Base-by-base conservation (phyloP, 2,329 filamentous ascomycete genomes). In the Amauroascus verrucosus region DNA sequence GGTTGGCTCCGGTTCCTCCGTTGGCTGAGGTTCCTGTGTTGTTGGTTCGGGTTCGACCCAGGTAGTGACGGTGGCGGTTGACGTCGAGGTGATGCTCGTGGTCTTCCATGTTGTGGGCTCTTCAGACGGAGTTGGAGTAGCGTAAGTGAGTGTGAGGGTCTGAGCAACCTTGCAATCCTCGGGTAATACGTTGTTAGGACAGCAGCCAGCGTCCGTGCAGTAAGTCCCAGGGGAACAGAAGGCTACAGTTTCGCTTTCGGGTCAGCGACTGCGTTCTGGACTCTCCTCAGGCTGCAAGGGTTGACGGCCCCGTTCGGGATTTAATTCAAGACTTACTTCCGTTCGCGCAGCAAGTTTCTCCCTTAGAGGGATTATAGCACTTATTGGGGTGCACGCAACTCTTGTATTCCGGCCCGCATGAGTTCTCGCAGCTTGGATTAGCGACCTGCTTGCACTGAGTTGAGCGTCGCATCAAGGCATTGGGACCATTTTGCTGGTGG, bases 291-390 rank as follows among this genome's bases (percentile, higher is more conserved):
- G n/a, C n/a, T n/a, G n/a, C n/a, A n/a, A n/a, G n/a, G n/a, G n/a
- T n/a, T n/a, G n/a, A n/a, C n/a, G n/a, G n/a, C n/a, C n/a, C n/a
- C n/a, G n/a, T n/a, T n/a, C n/a, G n/a, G n/a, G n/a, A n/a, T n/a
- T n/a, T n/a, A n/a, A n/a, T n/a, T n/a, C n/a, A 38, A 46, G 1
- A 53, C 54, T 48, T 38, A 56, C 54, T 53, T 53, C 54, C 54
- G 28, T 56, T 50, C 32, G 30, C 33, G 35, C 54, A 56, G 50
- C 54, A 56, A 14, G 45, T 40, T 40, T 56, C 54, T 35, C 54
- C 54, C 26, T 28, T 41, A 5, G 14, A 14, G 8, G 54, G 54
- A 32, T 56, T 56, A 20, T 40, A 56, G 26, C 54, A 56, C 43
- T 51, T 51, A 30, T 51, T 30, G 2, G 53, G 16, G 18, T 26